These are phyloP conservation scores for Henckelia pumila DNA, from an alignment of 257 asterid species.

Conservation along the genomic window DNA sequence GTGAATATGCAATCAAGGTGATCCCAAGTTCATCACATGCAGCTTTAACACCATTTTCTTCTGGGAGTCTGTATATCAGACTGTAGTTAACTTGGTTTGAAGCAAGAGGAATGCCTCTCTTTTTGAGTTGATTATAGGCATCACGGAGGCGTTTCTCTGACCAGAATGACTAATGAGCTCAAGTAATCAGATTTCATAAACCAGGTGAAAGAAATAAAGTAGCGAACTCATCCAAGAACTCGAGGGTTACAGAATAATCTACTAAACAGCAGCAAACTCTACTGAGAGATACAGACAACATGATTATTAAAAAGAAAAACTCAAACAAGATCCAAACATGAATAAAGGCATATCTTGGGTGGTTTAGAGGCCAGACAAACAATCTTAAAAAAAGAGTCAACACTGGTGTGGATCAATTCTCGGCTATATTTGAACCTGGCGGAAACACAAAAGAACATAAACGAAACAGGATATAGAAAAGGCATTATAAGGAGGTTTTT, in stretches of 20 bases:
- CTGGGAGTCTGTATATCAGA: conserved; percentile 77
- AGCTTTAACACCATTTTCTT: conserved; percentile 87
- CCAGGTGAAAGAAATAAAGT: background rate
- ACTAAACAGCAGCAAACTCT: too few species aligned
- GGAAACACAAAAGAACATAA: background rate
- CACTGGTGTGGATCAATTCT: background rate
- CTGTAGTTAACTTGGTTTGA: conserved; percentile 98
- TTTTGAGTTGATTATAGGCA: conserved; percentile 69
- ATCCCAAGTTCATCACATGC: conserved; percentile 89
- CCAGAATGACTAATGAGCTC: conserved; percentile 13
- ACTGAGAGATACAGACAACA: too few species aligned
- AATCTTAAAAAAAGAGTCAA: background rate
- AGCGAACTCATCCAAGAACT: conserved; percentile 6
- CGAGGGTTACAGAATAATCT: background rate
- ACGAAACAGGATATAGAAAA: background rate
- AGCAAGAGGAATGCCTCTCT: conserved; percentile 86
- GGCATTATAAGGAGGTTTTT: background rate
- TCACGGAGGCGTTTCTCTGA: conserved; percentile 80
- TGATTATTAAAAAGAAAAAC: too few species aligned
- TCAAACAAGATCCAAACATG: background rate
- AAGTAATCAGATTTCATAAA: conserved; percentile 3
- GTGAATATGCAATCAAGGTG: conserved; percentile 81
- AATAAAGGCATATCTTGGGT: background rate
- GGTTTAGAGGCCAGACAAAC: background rate
- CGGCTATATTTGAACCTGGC: background rate